Percentiles rank a stretch among this genome's conserved stretches.
These are phyloP conservation scores for Suillus spraguei DNA, from an alignment of 768 basidiomycete genomes.

Conservation along the genomic window DNA sequence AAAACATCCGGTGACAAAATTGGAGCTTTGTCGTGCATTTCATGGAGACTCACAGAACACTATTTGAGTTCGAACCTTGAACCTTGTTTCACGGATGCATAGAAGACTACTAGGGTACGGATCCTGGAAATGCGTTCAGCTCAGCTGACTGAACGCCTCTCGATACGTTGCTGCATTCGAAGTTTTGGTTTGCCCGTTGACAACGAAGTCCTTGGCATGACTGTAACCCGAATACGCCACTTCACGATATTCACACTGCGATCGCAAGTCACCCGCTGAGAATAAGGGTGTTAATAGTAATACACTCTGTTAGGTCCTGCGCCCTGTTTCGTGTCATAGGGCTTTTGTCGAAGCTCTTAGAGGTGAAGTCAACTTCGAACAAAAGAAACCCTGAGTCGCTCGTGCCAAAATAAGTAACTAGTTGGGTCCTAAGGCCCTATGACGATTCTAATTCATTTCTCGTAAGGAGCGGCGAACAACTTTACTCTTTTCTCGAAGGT, in stretches of 20 bases:
- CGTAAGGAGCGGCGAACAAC: background rate
- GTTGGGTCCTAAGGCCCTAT: background rate
- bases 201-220: background rate
- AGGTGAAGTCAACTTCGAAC: background rate
- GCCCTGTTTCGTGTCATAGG: conserved; percentile 1
- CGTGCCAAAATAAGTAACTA: background rate
- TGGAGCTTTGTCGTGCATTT: background rate
- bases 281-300: conserved; percentile 6
- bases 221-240: background rate
- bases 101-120: background rate
- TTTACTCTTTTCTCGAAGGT: conserved; percentile 1
- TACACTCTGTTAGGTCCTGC: background rate
- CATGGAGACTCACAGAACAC: background rate
- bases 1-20: conserved; percentile 3
- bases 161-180: background rate
- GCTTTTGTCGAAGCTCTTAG: background rate
- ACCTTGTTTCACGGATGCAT: background rate
- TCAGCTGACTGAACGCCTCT: background rate
- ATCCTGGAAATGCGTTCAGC: background rate
- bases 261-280: background rate
- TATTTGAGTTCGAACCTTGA: background rate
- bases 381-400: conserved; percentile 5
- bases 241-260: background rate
- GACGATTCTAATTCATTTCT: conserved; percentile 6
- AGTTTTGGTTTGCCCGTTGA: background rate